These are phyloP conservation scores for Candida maesae DNA, from an alignment of 805 yeast species.

Conservation along the genomic window DNA sequence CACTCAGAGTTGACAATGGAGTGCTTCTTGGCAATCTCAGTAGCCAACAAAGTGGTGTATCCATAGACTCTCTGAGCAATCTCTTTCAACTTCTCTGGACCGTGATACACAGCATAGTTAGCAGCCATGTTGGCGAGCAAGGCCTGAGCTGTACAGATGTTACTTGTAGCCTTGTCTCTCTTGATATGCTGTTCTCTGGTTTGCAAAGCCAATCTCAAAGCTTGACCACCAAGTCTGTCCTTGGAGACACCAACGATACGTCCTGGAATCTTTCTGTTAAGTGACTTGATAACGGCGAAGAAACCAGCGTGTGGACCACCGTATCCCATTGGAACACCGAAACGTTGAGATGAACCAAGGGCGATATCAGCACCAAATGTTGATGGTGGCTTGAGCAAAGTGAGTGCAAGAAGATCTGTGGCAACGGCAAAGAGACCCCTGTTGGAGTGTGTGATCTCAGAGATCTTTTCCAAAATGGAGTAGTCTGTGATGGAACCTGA, in stretches of 20 bases:
- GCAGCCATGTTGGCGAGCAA: conserved; percentile 93
- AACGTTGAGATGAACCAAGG: conserved; percentile 89
- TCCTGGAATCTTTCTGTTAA: conserved; percentile 94
- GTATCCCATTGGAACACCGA: conserved; percentile 96
- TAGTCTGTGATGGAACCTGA: conserved; percentile 63
- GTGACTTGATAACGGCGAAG: conserved; percentile 77
- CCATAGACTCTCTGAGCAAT: conserved; percentile 79
- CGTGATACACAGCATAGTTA: conserved; percentile 95
- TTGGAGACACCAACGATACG: conserved; percentile 90
- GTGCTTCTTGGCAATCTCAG: conserved; percentile 45
- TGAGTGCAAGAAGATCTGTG: conserved; percentile 87
- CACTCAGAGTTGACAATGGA: conserved; percentile 54
- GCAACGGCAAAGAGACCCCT: conserved; percentile 83
- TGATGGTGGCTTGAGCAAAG: conserved; percentile 79
- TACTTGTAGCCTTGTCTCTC: conserved; percentile 96
- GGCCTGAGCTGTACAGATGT: conserved; percentile 98
- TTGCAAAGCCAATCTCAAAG: conserved; percentile 88
- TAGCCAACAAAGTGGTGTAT: conserved; percentile 67
- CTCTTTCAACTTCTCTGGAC: conserved; percentile 75
- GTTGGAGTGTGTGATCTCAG: conserved; percentile 61
- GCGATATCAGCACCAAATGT: conserved; percentile 90
- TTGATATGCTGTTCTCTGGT: conserved; percentile 98
- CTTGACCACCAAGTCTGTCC: conserved; percentile 87
- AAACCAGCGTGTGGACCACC: conserved; percentile 99
- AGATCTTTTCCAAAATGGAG: conserved; percentile 47